Conservation (phyloP, 2,329 filamentous ascomycete species). For the Botrytis tulipae region DNA sequence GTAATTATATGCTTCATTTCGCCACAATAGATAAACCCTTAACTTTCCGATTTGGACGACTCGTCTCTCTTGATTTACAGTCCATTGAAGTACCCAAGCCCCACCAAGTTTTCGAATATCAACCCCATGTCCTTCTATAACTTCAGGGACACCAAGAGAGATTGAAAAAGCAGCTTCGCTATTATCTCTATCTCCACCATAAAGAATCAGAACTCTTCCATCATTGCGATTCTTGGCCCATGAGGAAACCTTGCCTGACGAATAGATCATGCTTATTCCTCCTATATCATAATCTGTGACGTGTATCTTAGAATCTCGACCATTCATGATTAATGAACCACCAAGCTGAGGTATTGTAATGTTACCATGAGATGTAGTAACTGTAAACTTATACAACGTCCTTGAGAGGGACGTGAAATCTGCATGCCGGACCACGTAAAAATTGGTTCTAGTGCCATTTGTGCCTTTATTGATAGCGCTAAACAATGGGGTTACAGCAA, state of each 20-base stretch:
- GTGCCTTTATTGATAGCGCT: slow-evolving; percentile 32
- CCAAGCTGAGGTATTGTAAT: slow-evolving; percentile 57
- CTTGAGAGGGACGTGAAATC: slow-evolving; percentile 45
- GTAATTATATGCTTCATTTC: slow-evolving; percentile 64
- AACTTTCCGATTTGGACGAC: slow-evolving; percentile 47
- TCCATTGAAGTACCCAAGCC: slow-evolving; percentile 50
- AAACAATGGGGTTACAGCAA: slow-evolving; percentile 61
- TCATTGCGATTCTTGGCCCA: slow-evolving; percentile 57
- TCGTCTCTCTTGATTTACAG: slow-evolving; percentile 47
- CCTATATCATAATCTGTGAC: slow-evolving; percentile 63
- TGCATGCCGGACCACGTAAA: slow-evolving; percentile 65
- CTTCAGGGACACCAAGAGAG: slow-evolving; percentile 5
- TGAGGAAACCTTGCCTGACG: slow-evolving; percentile 64
- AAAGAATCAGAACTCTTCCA: slow-evolving; percentile 58
- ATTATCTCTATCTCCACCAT: slow-evolving; percentile 56
- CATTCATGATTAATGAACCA: slow-evolving; percentile 53
- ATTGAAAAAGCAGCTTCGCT: slow-evolving; percentile 52
- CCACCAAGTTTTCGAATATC: background rate
- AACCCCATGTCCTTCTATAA: slow-evolving; percentile 9
- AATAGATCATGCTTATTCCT: slow-evolving; percentile 57
- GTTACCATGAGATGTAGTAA: slow-evolving; percentile 55
- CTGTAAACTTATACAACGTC: slow-evolving; percentile 37
- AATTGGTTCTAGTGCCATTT: slow-evolving; percentile 50
- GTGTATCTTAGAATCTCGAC: slow-evolving; percentile 64
- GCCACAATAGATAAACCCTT: slow-evolving; percentile 44